Percentiles rank a stretch among this genome's conserved stretches.
Conservation (phyloP, 1,284 basidiomycete genomes). For the Trichosporon sp. region DNA sequence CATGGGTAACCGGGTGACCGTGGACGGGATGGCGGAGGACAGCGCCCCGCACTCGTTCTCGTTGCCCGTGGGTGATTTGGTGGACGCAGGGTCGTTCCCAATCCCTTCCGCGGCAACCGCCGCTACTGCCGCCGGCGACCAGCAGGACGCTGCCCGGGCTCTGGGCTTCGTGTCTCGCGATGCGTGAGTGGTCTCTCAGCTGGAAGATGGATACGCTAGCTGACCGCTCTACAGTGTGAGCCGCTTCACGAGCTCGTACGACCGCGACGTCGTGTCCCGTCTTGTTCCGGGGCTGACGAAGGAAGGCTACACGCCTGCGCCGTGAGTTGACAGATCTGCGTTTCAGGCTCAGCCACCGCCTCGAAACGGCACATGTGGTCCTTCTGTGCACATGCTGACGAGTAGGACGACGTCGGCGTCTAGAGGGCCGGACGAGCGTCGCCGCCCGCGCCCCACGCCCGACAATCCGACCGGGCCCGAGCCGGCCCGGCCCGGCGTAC, state of each 20-base stretch:
- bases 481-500: slow-evolving; percentile 22
- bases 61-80: slow-evolving; percentile 42
- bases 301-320: slow-evolving; percentile 41
- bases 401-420: not conserved
- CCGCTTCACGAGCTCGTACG: slow-evolving; percentile 47
- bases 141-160: slow-evolving; percentile 6
- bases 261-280: slow-evolving; percentile 46
- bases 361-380: not conserved
- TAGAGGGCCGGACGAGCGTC: slow-evolving; percentile 9
- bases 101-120: slow-evolving; percentile 35
- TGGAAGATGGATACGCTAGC: not conserved
- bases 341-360: not conserved
- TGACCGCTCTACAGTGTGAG: slow-evolving; percentile 41
- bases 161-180: slow-evolving; percentile 35
- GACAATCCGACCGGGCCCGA: slow-evolving; percentile 8
- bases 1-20: slow-evolving; percentile 48
- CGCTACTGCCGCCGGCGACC: not conserved
- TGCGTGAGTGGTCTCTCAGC: slow-evolving; percentile 25
- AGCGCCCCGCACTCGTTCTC: slow-evolving; percentile 50
- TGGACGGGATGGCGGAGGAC: slow-evolving; percentile 52
- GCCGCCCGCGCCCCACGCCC: slow-evolving; percentile 2
- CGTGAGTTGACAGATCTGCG: slow-evolving; percentile 30
- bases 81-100: slow-evolving; percentile 41
- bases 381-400: not conserved
- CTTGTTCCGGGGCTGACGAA: slow-evolving; percentile 49